Evolutionary conservation across 345 rosid genomes (phyloP).

Genomic region (Trapa incisa): DNA sequence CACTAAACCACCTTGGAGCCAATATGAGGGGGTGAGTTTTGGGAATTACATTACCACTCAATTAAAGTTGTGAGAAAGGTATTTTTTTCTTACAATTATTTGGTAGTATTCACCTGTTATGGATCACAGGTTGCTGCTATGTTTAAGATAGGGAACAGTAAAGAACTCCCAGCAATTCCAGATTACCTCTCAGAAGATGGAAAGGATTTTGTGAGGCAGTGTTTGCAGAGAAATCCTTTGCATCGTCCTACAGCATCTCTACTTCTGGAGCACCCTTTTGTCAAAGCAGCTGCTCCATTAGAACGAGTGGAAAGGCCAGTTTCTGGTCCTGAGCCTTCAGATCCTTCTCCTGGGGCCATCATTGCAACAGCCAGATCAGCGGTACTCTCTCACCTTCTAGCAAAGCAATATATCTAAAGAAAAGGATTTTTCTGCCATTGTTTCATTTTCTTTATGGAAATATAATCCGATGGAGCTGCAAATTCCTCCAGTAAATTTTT

Average conservation of each 20-base stretch:
- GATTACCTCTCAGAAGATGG: conserved; percentile 54
- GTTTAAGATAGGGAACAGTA: conserved; percentile 71
- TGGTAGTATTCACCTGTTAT: not conserved
- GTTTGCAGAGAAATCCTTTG: conserved; percentile 52
- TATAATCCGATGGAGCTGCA: not conserved
- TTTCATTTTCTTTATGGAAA: not conserved
- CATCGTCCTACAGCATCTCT: conserved; percentile 44
- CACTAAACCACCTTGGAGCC: conserved; percentile 76
- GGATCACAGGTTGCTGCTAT: conserved; percentile 42
- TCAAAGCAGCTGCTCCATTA: conserved; percentile 36
- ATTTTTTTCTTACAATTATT: not conserved
- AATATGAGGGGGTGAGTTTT: conserved; percentile 60
- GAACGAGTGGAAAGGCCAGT: conserved; percentile 53
- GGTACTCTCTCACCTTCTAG: conserved; percentile 20
- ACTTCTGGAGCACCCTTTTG: conserved; percentile 54
- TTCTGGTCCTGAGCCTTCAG: conserved; percentile 23
- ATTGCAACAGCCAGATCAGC: conserved; percentile 21
- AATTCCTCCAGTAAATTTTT: not conserved
- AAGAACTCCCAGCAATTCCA: conserved; percentile 64
- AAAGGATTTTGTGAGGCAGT: conserved; percentile 46
- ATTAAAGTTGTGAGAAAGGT: not conserved
- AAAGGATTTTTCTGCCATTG: not conserved
- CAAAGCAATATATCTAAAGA: not conserved
- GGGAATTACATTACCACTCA: not conserved
- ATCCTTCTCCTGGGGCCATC: conserved; percentile 17